Base-by-base conservation (phyloP, 2,329 filamentous ascomycete species). In the Onygenales sp. region DNA sequence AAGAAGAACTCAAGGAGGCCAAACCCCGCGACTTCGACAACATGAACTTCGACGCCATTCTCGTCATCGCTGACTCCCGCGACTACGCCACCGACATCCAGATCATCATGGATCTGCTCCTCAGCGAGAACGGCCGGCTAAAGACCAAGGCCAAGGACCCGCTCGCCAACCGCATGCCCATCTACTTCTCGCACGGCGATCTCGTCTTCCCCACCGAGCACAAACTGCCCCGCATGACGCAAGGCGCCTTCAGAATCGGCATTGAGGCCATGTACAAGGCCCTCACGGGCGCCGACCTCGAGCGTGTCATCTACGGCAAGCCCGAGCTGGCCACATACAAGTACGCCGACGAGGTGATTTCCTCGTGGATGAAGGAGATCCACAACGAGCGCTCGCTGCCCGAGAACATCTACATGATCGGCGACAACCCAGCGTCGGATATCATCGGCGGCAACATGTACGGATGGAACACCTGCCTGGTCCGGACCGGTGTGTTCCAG, bases 401-500 rank as follows among this genome's bases (percentile, higher is more conserved):
- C 3, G 68, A 80, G 67, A 85, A 87, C 71, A 76, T 87, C 67
- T 88, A 88, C 77, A 88, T 88, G 85, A 75, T 88, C 53, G 85
- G 85, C 59, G 85, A 88, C 70, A 88, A 87, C 74, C 85, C 84
- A 6, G 82, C 82, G 31, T 86, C 82, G 31, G 85, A 88, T 66
- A 87, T 88, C 63, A 77, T 86, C 58, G 86, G 86, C 57, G 86
- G 85, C 57, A 89, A 89, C 77, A 86, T 84, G 79, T 88, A 89
- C 69, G 84, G 84, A 56, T 89, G 86, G 86, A 89, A 89, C 72
- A 89, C 86, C 2, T 89, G 86, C 65, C 72, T 89, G 52, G 86
- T 89, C 54, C 81, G 85, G 64, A 89, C 86, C 0, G 86, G 86
- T 72, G 85, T 89, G 47, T 89, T 86, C 79, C 84, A 87, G 72